A percentile compares a stretch with the other conserved stretches of the same genome.
These are phyloP conservation scores for Coriolopsis trogii DNA, from an alignment of 1,284 basidiomycete genomes.

Conservation along the genomic window DNA sequence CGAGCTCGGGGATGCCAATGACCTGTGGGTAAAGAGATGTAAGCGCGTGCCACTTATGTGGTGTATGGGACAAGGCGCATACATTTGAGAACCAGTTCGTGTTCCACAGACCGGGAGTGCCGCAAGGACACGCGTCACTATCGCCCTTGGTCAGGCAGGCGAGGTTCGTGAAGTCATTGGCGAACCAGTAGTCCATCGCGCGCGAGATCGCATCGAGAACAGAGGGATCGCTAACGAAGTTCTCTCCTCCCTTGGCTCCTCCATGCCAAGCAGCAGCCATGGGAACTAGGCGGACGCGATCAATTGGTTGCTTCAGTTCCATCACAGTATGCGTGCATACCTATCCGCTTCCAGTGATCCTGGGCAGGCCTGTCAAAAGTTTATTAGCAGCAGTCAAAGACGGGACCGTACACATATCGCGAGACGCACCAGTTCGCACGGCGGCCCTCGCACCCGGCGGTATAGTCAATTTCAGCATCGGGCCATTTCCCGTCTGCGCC, in stretches of 20 bases:
- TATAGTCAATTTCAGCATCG: constrained; percentile 56
- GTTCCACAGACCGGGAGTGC: constrained; percentile 64
- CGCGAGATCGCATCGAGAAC: constrained; percentile 45
- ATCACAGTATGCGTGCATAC: too few species aligned
- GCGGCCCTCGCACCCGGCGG: constrained; percentile 58
- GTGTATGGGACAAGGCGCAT: not conserved
- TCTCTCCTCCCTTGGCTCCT: constrained; percentile 38
- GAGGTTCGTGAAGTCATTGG: constrained; percentile 54
- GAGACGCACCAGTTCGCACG: constrained; percentile 59
- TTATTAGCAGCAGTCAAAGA: too few species aligned
- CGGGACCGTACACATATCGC: not conserved
- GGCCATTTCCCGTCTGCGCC: constrained; percentile 58
- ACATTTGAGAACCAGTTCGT: constrained; percentile 68
- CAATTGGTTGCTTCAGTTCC: too few species aligned
- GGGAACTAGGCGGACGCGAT: constrained; percentile 31
- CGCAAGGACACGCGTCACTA: constrained; percentile 50
- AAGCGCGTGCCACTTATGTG: not conserved
- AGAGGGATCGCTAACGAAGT: constrained; percentile 43
- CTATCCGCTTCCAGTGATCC: constrained; percentile 60
- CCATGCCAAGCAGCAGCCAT: constrained; percentile 63
- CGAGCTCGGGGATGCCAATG: constrained; percentile 59
- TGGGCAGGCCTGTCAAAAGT: constrained; percentile 47
- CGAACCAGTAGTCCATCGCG: constrained; percentile 70
- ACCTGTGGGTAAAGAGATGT: constrained; percentile 40
- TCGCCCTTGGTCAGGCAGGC: constrained; percentile 55